phyloP scores from a whole-genome alignment of 345 rosid species.

The Brassica cretica region DNA sequence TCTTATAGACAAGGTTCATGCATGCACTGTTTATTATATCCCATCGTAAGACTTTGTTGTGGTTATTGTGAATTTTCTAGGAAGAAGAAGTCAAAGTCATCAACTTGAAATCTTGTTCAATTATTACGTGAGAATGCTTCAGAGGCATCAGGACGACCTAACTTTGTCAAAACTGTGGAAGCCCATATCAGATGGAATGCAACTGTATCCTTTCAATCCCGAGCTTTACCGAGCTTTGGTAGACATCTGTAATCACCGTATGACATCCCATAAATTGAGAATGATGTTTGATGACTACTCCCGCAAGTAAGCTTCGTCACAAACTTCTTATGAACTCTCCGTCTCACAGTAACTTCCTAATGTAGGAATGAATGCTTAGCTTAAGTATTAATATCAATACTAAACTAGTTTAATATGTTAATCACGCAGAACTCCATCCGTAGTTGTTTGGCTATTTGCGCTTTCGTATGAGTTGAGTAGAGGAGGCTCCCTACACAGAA shows the following conservation, averaged over 20 bases:
- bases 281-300: constrained; percentile 64
- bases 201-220: constrained; percentile 71
- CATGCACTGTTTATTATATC: constrained; percentile 15
- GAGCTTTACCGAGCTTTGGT: constrained; percentile 63
- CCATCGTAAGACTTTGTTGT: constrained; percentile 3
- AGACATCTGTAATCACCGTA: constrained; percentile 65
- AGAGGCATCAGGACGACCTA: constrained; percentile 62
- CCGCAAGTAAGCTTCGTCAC: constrained; percentile 56
- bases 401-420: constrained; percentile 14
- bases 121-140: constrained; percentile 66
- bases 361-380: constrained; percentile 14
- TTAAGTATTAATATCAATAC: background rate
- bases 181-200: constrained; percentile 67
- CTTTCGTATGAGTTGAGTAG: constrained; percentile 72
- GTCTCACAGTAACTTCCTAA: background rate
- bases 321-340: constrained; percentile 15
- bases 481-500: constrained; percentile 69
- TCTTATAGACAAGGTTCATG: constrained; percentile 7
- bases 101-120: constrained; percentile 66
- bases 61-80: constrained; percentile 44
- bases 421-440: constrained; percentile 68
- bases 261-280: constrained; percentile 80
- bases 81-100: constrained; percentile 70
- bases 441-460: constrained; percentile 72
- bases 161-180: constrained; percentile 68